Evolutionary conservation across 768 basidiomycete species (phyloP), one percentile per base, ranked within the genome.

Genomic region (Cystofilobasidium macerans): DNA sequence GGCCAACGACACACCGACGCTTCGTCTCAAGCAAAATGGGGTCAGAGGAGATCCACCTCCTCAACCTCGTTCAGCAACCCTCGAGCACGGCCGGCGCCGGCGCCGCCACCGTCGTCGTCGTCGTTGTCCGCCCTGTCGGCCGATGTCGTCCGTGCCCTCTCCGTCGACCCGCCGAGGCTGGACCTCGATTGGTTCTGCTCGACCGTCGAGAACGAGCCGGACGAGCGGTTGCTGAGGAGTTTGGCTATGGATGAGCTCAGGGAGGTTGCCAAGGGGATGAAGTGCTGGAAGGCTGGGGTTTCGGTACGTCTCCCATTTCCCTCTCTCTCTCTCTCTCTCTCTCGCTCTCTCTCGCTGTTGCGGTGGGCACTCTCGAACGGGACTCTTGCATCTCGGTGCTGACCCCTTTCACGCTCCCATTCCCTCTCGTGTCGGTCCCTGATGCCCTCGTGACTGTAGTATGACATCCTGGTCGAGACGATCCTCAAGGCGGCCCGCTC

Each of bases 151-250:
- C 73, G 30, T 22, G 47, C 24, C 24, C 38, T 38, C 60, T 71
- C 11, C 70, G 69, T 47, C 56, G 69, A 48, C 61, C 67, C 33
- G 65, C 71, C 30, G 57, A 47, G 33, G 42, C 63, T 64, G 3
- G 68, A 64, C 48, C 28, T 69, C 5, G 48, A 38, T 4, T 43
- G 59, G 22, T 64, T 64, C 40, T 64, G 68, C 58, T n/a, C 22
- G 18, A 14, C 30, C 36, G 56, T 35, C 20, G 57, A 51, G 4
- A 69, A 67, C 1, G 69, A 75, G 43, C 33, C 61, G 0, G 69
- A 74, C 12, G 74, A 76, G 56, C 72, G 72, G 32, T 73, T 76
- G 57, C 74, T 77, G 70, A 67, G 71, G 33, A 73, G 73, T 53
- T 68, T 77, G 53, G 70, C 70, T 35, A 69, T 76, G 33, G 73